Percentiles rank a stretch among this genome's conserved stretches.
Evolutionary conservation across 306 rosid species (phyloP).

Genomic region (Morella rubra): DNA sequence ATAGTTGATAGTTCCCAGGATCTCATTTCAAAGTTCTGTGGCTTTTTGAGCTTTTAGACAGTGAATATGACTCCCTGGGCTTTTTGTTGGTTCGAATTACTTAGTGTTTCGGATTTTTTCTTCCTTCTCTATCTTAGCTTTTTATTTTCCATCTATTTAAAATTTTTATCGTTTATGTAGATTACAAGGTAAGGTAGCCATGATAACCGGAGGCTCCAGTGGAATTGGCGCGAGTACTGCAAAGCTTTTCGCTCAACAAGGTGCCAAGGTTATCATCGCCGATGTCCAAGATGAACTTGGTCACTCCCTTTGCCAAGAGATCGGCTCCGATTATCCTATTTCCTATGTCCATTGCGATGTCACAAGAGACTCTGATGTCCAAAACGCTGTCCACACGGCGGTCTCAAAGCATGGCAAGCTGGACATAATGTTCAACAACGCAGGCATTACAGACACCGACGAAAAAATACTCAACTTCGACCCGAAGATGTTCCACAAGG

Average conservation of each 20-base stretch:
- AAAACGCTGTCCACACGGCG: constrained; percentile 47
- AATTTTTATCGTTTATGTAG: constrained; percentile 22
- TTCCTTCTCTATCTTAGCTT: too few species aligned
- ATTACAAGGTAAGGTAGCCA: constrained; percentile 66
- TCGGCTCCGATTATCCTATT: constrained; percentile 15
- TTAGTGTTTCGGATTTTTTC: too few species aligned
- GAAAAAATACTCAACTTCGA: constrained; percentile 9
- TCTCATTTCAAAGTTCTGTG: too few species aligned
- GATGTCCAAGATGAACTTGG: constrained; percentile 72
- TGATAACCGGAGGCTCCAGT: constrained; percentile 77
- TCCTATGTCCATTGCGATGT: constrained; percentile 59
- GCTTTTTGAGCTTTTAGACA: too few species aligned
- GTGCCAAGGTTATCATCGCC: constrained; percentile 62
- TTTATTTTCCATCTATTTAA: too few species aligned
- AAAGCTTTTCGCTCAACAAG: constrained; percentile 47
- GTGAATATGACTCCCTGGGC: too few species aligned
- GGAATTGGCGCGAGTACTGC: constrained; percentile 71
- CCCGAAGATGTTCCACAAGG: constrained; percentile 43
- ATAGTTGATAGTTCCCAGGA: too few species aligned
- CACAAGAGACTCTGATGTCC: constrained; percentile 45
- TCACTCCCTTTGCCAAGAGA: constrained; percentile 38
- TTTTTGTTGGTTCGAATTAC: too few species aligned
- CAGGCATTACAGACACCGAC: constrained; percentile 43
- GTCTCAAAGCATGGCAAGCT: constrained; percentile 52
- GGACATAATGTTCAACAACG: constrained; percentile 72